These are phyloP conservation scores for Collariella sp. DNA, from an alignment of 495 filamentous ascomycete genomes.

Conservation along the genomic window DNA sequence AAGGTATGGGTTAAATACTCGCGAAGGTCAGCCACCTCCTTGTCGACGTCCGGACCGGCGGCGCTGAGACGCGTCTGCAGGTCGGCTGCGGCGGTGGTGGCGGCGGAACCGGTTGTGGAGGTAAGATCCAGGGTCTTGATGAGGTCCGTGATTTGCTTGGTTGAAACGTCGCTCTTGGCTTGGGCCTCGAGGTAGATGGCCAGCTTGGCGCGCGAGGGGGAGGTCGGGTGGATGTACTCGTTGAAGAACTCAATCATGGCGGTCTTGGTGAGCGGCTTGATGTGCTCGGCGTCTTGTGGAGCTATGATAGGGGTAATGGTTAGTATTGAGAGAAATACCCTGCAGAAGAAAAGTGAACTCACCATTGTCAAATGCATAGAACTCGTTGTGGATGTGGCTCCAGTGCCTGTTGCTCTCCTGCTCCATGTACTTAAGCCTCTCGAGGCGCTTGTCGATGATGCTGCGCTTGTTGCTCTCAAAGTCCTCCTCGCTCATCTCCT, in stretches of 20 bases:
- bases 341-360: slow-evolving; percentile 24
- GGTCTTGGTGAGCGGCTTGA: slow-evolving; percentile 64
- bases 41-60: slow-evolving; percentile 24
- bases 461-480: slow-evolving; percentile 89
- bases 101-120: not conserved
- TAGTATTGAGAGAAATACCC: not conserved
- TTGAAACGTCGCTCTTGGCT: slow-evolving; percentile 36
- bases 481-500: slow-evolving; percentile 70
- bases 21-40: slow-evolving; percentile 29
- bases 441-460: slow-evolving; percentile 76
- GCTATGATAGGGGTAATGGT: slow-evolving; percentile 34
- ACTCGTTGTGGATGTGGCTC: slow-evolving; percentile 76
- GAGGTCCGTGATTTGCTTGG: slow-evolving; percentile 48
- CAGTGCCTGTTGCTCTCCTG: slow-evolving; percentile 79
- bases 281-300: slow-evolving; percentile 65
- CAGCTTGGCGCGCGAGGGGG: slow-evolving; percentile 65
- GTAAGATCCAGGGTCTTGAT: slow-evolving; percentile 30
- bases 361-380: slow-evolving; percentile 82
- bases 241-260: slow-evolving; percentile 75
- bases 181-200: slow-evolving; percentile 78
- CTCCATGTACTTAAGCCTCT: slow-evolving; percentile 85
- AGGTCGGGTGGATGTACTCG: slow-evolving; percentile 66
- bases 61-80: slow-evolving; percentile 29
- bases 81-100: slow-evolving; percentile 24
- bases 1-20: slow-evolving; percentile 29